Evolutionary conservation across 163 green algal genomes (phyloP).

Genomic region (Chlamydomonas reinhardtii): DNA sequence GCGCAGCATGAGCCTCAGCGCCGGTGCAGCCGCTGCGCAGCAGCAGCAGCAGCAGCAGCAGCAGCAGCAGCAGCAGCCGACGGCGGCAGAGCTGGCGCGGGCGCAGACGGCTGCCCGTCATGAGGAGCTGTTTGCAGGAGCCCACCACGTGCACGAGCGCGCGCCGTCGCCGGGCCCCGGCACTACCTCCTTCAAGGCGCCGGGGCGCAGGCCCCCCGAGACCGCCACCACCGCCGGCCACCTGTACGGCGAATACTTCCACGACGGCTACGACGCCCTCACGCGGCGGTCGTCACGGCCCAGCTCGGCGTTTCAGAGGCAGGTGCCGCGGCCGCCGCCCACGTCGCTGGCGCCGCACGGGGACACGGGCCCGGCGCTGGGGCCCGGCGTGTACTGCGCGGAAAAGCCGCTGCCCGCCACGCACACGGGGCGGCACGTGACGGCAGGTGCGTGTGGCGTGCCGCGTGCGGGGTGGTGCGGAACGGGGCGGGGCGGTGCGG

Average conservation of each 20-base stretch:
- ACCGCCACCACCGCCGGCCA: not conserved
- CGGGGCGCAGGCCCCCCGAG: slow-evolving; percentile 3
- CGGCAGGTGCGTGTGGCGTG: not conserved
- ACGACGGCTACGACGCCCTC: slow-evolving; percentile 27
- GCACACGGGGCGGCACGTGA: slow-evolving; percentile 31
- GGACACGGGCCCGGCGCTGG: slow-evolving; percentile 25
- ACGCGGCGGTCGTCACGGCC: not conserved
- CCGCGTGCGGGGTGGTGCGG: not conserved
- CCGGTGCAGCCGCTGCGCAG: too few relatives aligned
- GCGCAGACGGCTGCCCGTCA: not conserved
- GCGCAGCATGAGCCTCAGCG: too few relatives aligned
- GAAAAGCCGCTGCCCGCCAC: not conserved
- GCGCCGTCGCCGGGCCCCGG: not conserved
- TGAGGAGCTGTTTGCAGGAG: slow-evolving; percentile 31
- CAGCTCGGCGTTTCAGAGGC: slow-evolving; percentile 10
- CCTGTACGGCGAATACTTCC: slow-evolving; percentile 45
- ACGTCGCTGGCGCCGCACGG: slow-evolving; percentile 1
- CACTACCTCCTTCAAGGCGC: slow-evolving; percentile 13
- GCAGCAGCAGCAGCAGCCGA: too few relatives aligned
- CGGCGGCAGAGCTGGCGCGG: too few relatives aligned
- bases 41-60: too few relatives aligned
- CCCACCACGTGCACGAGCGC: slow-evolving; percentile 17
- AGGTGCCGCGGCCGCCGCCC: not conserved
- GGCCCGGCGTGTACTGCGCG: slow-evolving; percentile 16
- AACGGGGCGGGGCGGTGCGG: too few relatives aligned